These are phyloP conservation scores for Entomortierella parvispora DNA, from an alignment of 192 early-diverging fungal genomes.

Conservation along the genomic window DNA sequence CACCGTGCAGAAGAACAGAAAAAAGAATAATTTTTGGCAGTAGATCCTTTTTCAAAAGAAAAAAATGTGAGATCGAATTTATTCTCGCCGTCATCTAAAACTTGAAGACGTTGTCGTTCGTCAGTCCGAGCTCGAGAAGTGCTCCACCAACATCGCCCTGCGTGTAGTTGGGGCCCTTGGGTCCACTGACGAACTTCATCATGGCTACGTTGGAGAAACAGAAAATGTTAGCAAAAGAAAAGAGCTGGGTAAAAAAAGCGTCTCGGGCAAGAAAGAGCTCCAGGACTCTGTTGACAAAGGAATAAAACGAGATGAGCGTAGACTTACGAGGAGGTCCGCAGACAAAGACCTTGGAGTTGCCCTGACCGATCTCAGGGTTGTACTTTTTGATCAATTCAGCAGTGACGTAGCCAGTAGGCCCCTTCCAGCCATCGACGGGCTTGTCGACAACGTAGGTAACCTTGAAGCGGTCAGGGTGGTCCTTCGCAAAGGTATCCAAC, in stretches of 20 bases:
- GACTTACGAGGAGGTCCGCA: constrained; percentile 40
- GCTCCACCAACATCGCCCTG: constrained; percentile 88
- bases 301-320: not conserved
- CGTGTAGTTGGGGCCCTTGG: constrained; percentile 81
- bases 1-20: no score
- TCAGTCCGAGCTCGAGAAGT: constrained; percentile 84
- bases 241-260: not conserved
- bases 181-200: constrained; percentile 77
- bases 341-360: constrained; percentile 59
- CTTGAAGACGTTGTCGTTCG: constrained; percentile 81
- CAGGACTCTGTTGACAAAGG: constrained; percentile 1
- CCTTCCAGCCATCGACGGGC: constrained; percentile 72
- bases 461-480: constrained; percentile 71
- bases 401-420: constrained; percentile 80
- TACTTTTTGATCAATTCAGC: constrained; percentile 73
- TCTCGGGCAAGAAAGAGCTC: not conserved
- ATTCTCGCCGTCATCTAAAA: constrained; percentile 59
- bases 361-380: constrained; percentile 69
- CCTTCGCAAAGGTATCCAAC: constrained; percentile 65
- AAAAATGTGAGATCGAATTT: no score
- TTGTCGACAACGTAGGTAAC: constrained; percentile 75
- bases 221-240: constrained; percentile 45
- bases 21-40: not conserved
- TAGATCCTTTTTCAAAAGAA: not conserved
- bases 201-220: constrained; percentile 62